Conservation (phyloP, 345 rosid genomes). For the Diplotaxis tenuifolia region DNA sequence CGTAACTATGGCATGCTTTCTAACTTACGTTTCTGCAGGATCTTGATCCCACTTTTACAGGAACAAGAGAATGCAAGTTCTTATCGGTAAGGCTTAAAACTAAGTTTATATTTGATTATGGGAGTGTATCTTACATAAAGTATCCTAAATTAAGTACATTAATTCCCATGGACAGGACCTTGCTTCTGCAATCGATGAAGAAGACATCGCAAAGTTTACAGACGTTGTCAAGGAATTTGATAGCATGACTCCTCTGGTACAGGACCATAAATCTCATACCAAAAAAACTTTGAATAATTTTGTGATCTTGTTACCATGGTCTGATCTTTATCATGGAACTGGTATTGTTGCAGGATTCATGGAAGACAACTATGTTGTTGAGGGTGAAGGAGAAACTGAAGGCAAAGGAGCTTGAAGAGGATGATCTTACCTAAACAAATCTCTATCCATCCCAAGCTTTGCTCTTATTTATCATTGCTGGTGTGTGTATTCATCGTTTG, state of each 20-base stretch:
- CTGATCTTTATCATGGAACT: constrained; percentile 10
- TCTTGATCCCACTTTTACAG: constrained; percentile 91
- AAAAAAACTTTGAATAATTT: not conserved
- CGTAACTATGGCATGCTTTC: not conserved
- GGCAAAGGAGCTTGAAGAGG: constrained; percentile 92
- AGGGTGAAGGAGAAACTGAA: constrained; percentile 98
- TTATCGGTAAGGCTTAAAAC: constrained; percentile 46
- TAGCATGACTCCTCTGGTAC: constrained; percentile 98
- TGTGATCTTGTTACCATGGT: not conserved
- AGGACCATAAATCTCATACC: not conserved
- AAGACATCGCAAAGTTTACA: constrained; percentile 86
- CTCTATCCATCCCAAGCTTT: constrained; percentile 4
- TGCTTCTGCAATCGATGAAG: constrained; percentile 88
- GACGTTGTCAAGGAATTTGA: constrained; percentile 93
- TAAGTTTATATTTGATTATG: not conserved
- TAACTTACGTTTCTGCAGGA: constrained; percentile 55
- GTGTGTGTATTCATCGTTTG: constrained; percentile 10
- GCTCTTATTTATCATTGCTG: constrained; percentile 1
- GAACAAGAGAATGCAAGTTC: constrained; percentile 83
- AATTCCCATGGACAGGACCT: constrained; percentile 50
- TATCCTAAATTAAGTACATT: not conserved
- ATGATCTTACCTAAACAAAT: constrained; percentile 76
- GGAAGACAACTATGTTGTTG: constrained; percentile 93
- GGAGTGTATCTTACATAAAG: not conserved
- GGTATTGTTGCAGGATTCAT: constrained; percentile 60